Conservation (phyloP, 805 yeast species). For the Yarrowia alimentaria region DNA sequence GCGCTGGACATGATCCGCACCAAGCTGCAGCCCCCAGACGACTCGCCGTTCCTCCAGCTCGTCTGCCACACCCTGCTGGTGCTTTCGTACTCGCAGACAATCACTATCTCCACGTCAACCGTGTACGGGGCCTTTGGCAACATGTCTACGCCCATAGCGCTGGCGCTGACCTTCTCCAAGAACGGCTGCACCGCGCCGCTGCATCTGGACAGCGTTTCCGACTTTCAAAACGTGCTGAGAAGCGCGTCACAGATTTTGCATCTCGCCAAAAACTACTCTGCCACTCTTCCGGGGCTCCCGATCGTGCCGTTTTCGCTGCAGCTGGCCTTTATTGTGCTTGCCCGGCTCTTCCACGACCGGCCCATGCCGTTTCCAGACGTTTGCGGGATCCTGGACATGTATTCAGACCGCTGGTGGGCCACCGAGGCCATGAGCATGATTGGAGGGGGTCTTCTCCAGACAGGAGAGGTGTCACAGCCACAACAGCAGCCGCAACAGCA, state of each 20-base stretch:
- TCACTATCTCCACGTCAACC: neutral
- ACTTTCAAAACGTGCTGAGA: constrained; percentile 9
- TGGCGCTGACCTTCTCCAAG: constrained; percentile 19
- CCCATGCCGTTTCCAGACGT: constrained; percentile 17
- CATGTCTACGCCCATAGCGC: constrained; percentile 21
- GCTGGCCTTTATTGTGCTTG: constrained; percentile 22
- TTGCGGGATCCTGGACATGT: constrained; percentile 7
- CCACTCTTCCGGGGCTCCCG: constrained; percentile 8
- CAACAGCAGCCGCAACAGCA: neutral
- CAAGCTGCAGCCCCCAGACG: constrained; percentile 19
- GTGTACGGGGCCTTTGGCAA: constrained; percentile 24
- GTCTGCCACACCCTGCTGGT: constrained; percentile 9
- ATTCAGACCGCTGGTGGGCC: constrained; percentile 26
- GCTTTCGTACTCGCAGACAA: constrained; percentile 4
- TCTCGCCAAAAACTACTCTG: neutral
- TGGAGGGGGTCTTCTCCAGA: constrained; percentile 10
- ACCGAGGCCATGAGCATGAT: constrained; percentile 27
- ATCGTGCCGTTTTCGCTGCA: constrained; percentile 14
- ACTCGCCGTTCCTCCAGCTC: constrained; percentile 4
- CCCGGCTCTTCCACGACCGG: constrained; percentile 9
- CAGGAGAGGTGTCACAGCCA: neutral
- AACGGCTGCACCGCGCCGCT: constrained; percentile 3
- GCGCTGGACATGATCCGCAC: neutral
- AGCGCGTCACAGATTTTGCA: constrained; percentile 11
- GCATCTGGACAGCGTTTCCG: neutral